Conservation (phyloP, 345 rosid species). For the Capsella bursapastoris region DNA sequence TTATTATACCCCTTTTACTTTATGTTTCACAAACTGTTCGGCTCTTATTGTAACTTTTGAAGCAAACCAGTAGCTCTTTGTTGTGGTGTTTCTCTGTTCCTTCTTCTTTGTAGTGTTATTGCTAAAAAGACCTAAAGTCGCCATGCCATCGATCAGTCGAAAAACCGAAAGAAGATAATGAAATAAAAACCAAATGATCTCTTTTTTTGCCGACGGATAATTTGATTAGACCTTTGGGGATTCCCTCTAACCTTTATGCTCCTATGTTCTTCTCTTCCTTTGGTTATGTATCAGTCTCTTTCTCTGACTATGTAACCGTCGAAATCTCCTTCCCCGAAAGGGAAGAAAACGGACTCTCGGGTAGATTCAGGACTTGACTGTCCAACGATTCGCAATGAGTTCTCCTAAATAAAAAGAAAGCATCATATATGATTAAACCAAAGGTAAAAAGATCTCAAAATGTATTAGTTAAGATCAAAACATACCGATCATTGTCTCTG, state of each 20-base stretch:
- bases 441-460: background rate
- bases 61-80: constrained; percentile 11
- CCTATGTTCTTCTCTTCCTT: constrained; percentile 31
- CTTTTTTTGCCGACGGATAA: constrained; percentile 14
- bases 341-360: constrained; percentile 90
- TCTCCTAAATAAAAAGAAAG: background rate
- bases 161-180: constrained; percentile 18
- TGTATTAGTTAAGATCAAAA: constrained; percentile 16
- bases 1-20: constrained; percentile 8
- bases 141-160: constrained; percentile 20
- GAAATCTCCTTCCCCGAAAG: constrained; percentile 65
- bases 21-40: constrained; percentile 8
- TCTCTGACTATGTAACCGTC: constrained; percentile 58
- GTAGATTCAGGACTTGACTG: constrained; percentile 72
- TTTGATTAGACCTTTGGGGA: constrained; percentile 33
- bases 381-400: constrained; percentile 43
- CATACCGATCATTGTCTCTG: constrained; percentile 71
- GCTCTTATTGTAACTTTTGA: background rate
- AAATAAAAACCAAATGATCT: constrained; percentile 5
- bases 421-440: constrained; percentile 4
- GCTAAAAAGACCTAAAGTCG: constrained; percentile 23
- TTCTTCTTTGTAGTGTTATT: constrained; percentile 25
- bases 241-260: constrained; percentile 39
- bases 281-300: constrained; percentile 36
- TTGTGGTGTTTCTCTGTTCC: constrained; percentile 22